phyloP scores from a whole-genome alignment of 805 yeast species.

The Saturnispora halmiae region DNA sequence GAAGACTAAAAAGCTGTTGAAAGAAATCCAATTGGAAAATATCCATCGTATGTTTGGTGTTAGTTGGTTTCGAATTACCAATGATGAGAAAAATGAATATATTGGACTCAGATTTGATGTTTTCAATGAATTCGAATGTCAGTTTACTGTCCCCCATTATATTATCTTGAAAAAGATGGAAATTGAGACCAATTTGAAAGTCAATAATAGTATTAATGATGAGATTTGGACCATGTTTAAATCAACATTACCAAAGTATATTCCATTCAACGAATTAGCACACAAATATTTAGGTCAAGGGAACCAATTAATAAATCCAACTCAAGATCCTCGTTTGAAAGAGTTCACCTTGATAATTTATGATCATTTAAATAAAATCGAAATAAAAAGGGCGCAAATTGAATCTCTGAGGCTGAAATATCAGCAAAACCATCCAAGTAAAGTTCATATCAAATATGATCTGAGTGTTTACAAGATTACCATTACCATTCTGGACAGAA shows the following conservation, averaged over 20 bases:
- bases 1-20: not conserved
- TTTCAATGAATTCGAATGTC: constrained; percentile 22
- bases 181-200: not conserved
- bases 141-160: constrained; percentile 38
- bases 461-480: constrained; percentile 23
- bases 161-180: constrained; percentile 30
- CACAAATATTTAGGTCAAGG: constrained; percentile 14
- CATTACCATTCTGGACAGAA: constrained; percentile 13
- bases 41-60: constrained; percentile 40
- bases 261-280: constrained; percentile 22
- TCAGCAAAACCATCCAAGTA: constrained; percentile 8
- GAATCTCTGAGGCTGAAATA: constrained; percentile 13
- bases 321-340: constrained; percentile 14
- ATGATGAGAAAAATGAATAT: constrained; percentile 23
- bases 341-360: constrained; percentile 23
- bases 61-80: constrained; percentile 41
- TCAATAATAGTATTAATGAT: not conserved
- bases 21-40: constrained; percentile 35
- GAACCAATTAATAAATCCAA: not conserved
- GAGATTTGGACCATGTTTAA: constrained; percentile 27
- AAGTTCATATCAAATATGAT: constrained; percentile 19
- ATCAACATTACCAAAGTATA: constrained; percentile 28
- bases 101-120: constrained; percentile 46
- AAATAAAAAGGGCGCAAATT: constrained; percentile 17
- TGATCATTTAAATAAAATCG: constrained; percentile 20